phyloP scores from a whole-genome alignment of 2,329 filamentous ascomycete genomes.

The Hysterium pulicare region DNA sequence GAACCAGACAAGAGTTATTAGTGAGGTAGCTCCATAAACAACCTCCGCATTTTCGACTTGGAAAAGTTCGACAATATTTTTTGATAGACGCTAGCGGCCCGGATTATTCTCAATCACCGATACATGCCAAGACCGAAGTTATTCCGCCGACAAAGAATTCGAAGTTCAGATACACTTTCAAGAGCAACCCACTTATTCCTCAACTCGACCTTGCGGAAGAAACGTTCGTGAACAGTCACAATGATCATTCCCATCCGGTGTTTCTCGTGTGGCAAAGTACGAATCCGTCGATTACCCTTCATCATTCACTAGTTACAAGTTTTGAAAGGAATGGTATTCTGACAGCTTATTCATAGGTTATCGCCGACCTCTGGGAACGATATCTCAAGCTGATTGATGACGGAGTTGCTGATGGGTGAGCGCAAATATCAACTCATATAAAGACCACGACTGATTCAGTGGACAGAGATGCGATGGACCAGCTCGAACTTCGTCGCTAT shows the following conservation, averaged over 20 bases:
- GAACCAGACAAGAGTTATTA: no score
- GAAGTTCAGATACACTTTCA: not conserved
- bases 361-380: constrained; percentile 94
- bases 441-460: not conserved
- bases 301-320: no score
- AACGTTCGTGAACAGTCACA: no score
- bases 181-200: no score
- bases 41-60: no score
- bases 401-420: constrained; percentile 32
- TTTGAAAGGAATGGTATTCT: no score
- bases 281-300: no score
- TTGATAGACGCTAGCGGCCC: not conserved
- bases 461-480: constrained; percentile 87
- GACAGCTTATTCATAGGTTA: constrained; percentile 82
- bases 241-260: constrained; percentile 99
- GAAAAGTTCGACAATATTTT: constrained; percentile 1
- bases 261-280: constrained; percentile 98
- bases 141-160: not conserved
- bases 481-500: constrained; percentile 89
- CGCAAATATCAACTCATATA: not conserved
- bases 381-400: constrained; percentile 87
- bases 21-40: no score
- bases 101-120: not conserved
- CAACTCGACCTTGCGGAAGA: no score
- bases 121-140: not conserved